Percentiles rank a stretch among this genome's conserved stretches.
phyloP scores from a whole-genome alignment of 2,329 filamentous ascomycete species.

The Torrubiella hemipterigena region DNA sequence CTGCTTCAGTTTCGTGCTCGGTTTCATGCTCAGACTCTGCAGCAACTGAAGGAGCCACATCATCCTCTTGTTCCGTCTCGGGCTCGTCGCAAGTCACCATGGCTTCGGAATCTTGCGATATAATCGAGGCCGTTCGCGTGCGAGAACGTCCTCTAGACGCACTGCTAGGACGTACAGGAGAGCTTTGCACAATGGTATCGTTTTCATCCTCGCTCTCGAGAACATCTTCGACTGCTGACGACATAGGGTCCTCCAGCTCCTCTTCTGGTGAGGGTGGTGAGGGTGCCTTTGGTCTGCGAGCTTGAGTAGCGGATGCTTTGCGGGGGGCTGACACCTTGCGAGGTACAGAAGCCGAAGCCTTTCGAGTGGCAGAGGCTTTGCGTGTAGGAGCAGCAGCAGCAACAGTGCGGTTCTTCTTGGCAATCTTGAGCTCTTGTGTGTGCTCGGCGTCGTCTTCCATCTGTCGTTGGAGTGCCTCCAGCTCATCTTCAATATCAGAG shows the following conservation, averaged over 20 bases:
- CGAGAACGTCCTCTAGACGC: not conserved
- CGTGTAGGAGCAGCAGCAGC: slow-evolving; percentile 29
- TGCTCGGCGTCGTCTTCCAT: slow-evolving; percentile 30
- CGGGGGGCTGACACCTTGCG: too few species aligned
- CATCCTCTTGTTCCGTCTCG: slow-evolving; percentile 11
- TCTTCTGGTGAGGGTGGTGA: slow-evolving; percentile 13
- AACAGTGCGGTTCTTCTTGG: slow-evolving; percentile 44
- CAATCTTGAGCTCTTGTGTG: slow-evolving; percentile 27
- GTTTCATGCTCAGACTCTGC: slow-evolving; percentile 6
- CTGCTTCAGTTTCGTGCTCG: slow-evolving; percentile 5
- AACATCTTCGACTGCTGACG: slow-evolving; percentile 5
- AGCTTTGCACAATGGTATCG: slow-evolving; percentile 26
- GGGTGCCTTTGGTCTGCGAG: slow-evolving; percentile 28
- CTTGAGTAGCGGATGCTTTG: slow-evolving; percentile 31
- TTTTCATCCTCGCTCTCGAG: slow-evolving; percentile 24
- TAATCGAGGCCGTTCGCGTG: not conserved
- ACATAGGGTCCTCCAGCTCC: slow-evolving; percentile 7
- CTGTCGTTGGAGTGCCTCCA: slow-evolving; percentile 35
- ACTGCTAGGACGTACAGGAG: slow-evolving; percentile 1
- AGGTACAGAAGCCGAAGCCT: too few species aligned
- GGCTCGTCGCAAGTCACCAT: slow-evolving; percentile 3
- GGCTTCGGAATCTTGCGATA: slow-evolving; percentile 5
- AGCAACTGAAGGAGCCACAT: slow-evolving; percentile 12
- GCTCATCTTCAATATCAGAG: slow-evolving; percentile 36
- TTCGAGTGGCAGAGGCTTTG: too few species aligned